Conservation (phyloP, 108 stramenopile species). For the Discostella pseudostelligera region DNA sequence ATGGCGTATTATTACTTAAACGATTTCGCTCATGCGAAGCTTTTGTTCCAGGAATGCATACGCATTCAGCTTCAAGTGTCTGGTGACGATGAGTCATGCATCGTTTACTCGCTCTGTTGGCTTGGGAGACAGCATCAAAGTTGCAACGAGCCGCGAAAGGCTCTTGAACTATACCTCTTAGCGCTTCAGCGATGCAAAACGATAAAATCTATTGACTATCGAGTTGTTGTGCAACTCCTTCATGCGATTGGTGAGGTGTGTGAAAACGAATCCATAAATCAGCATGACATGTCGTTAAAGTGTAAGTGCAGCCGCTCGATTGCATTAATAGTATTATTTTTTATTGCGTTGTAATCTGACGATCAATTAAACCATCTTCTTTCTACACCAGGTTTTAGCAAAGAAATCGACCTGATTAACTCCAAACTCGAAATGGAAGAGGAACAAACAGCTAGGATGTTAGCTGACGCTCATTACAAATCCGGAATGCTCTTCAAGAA, state of each 20-base stretch:
- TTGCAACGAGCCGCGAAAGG: slow-evolving; percentile 26
- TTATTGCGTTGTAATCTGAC: not conserved
- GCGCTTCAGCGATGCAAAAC: slow-evolving; percentile 43
- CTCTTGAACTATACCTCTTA: slow-evolving; percentile 37
- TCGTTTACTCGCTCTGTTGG: slow-evolving; percentile 41
- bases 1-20: slow-evolving; percentile 36
- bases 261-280: slow-evolving; percentile 40
- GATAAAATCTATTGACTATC: slow-evolving; percentile 31
- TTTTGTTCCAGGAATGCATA: slow-evolving; percentile 43
- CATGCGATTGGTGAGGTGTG: slow-evolving; percentile 37
- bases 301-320: slow-evolving; percentile 20
- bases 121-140: slow-evolving; percentile 41
- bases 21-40: slow-evolving; percentile 37
- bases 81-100: slow-evolving; percentile 19
- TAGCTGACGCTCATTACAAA: slow-evolving; percentile 30
- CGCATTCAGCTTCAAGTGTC: slow-evolving; percentile 29
- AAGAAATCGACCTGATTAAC: slow-evolving; percentile 37
- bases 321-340: not conserved
- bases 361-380: not conserved
- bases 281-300: slow-evolving; percentile 39
- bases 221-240: slow-evolving; percentile 41
- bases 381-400: slow-evolving; percentile 21
- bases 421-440: slow-evolving; percentile 28
- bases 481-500: slow-evolving; percentile 30
- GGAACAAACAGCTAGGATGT: slow-evolving; percentile 11